Base-by-base conservation (phyloP, 257 asterid species). In the Catharanthus roseus region DNA sequence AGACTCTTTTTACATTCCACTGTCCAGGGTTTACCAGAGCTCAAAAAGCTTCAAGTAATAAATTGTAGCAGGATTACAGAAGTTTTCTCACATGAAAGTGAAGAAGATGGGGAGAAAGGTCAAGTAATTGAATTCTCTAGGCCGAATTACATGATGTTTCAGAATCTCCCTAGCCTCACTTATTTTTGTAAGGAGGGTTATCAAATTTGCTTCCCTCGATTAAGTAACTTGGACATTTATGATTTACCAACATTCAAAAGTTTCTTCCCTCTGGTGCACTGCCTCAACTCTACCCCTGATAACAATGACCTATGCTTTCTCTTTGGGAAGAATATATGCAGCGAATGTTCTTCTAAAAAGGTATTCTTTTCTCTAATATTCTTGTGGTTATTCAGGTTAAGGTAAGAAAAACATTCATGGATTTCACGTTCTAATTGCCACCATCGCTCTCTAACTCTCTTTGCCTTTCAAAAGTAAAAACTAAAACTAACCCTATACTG, bases 11-110 rank as follows among this genome's bases (percentile, higher is more conserved):
- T 74, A 29, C 31, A 6, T 2, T 65, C 79, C 24, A 69, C 58
- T 26, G 72, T 67, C 42, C 23, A 34, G 49, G 72, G 79, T 41
- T 66, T 78, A 51, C 31, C 65, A 50, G 77, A 67, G 5, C 80
- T 79, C 11, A 57, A 72, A 56, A 75, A 75, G 55, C 77, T 79
- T 45, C 76, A 72, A n/a, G 41, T 75, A 44, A 45, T 26, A 12
- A 50, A 67, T 72, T 79, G 80, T 21, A 19, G 28, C 24, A 47
- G 13, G 56, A 75, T 79, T 72, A 31, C 63, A 60, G 34, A 67
- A 38, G 75, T 75, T 51, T 67, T 79, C 51, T 62, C 44, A 13
- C 4, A 42, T 68, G 75, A 58, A 45, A 65, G 66, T 28, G 36
- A 26, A 56, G 16, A 56, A 2, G 71, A 39, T 38, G 55, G 51